These are phyloP conservation scores for Ganoderma multipileum DNA, from an alignment of 1,284 basidiomycete genomes.

Conservation along the genomic window DNA sequence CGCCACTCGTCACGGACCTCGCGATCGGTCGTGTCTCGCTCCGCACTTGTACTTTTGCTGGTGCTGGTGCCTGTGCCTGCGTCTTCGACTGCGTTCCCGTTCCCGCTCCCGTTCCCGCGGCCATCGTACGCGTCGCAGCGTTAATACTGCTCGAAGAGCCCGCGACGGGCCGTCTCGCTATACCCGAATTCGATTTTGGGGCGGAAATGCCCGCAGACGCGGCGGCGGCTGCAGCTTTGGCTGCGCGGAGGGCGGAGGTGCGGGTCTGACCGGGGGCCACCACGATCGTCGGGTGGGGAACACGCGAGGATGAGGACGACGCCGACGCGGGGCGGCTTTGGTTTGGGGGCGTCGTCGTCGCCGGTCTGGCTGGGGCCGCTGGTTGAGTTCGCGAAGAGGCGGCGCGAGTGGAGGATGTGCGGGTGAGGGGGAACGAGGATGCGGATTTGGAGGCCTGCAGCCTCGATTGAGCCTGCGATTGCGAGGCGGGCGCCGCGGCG, in stretches of 20 bases:
- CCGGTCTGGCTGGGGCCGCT: conserved; percentile 3
- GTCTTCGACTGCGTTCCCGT: background rate
- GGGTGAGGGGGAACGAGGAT: background rate
- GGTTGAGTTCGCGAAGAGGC: background rate
- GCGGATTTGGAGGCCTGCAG: background rate
- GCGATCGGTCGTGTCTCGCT: conserved; percentile 2
- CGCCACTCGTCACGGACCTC: background rate
- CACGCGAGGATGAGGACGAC: conserved; percentile 5
- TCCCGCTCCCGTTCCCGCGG: background rate
- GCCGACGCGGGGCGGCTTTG: conserved; percentile 11
- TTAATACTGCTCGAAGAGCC: background rate
- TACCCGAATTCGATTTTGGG: conserved; percentile 1
- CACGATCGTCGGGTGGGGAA: background rate
- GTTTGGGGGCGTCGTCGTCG: conserved; percentile 7
- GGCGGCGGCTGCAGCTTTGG: conserved; percentile 25
- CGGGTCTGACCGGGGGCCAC: conserved; percentile 24
- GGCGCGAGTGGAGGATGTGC: conserved; percentile 3
- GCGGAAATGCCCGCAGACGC: conserved; percentile 19
- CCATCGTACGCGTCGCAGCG: background rate
- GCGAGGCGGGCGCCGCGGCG: background rate
- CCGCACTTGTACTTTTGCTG: background rate
- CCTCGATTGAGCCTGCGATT: background rate
- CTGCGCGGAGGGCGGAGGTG: conserved; percentile 27
- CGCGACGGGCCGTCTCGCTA: conserved; percentile 11
- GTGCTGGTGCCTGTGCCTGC: conserved; percentile 1